These are phyloP conservation scores for Scenedesmus sp. DNA, from an alignment of 163 green algal species.

Conservation along the genomic window DNA sequence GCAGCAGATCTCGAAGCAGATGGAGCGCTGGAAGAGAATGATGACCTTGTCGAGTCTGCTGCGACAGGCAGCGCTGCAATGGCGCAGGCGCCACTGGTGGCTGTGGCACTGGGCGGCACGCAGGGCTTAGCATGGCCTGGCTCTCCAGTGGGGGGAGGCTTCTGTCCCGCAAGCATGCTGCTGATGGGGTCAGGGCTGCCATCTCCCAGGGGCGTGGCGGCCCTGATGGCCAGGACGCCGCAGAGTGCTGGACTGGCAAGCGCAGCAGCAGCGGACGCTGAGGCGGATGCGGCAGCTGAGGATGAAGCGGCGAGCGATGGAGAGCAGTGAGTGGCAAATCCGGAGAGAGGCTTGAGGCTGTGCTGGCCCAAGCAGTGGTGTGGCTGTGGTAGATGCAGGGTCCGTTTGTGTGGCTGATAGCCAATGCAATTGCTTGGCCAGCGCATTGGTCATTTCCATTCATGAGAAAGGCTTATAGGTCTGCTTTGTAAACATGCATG, in stretches of 20 bases:
- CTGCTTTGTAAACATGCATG: no score
- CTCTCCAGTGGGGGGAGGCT: background rate
- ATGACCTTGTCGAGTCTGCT: background rate
- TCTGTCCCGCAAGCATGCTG: background rate
- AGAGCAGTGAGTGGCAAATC: background rate
- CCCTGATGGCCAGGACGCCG: conserved; percentile 3
- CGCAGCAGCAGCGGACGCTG: background rate
- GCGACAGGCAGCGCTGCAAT: background rate
- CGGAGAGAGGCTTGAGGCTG: no score
- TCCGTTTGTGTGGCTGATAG: no score
- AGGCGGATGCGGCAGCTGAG: background rate
- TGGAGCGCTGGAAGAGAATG: background rate
- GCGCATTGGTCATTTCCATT: no score
- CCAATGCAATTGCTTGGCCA: no score
- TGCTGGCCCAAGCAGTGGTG: no score
- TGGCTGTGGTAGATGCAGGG: no score
- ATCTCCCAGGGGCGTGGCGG: conserved; percentile 11
- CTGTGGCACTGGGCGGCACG: background rate
- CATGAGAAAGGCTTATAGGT: no score
- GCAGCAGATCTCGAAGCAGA: no score
- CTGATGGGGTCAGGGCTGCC: background rate
- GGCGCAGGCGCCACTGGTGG: background rate
- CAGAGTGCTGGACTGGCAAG: background rate
- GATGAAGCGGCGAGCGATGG: background rate
- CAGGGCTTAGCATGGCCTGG: background rate